Evolutionary conservation across 1,284 basidiomycete genomes (phyloP).

Genomic region (Sanguinoderma infundibulare): DNA sequence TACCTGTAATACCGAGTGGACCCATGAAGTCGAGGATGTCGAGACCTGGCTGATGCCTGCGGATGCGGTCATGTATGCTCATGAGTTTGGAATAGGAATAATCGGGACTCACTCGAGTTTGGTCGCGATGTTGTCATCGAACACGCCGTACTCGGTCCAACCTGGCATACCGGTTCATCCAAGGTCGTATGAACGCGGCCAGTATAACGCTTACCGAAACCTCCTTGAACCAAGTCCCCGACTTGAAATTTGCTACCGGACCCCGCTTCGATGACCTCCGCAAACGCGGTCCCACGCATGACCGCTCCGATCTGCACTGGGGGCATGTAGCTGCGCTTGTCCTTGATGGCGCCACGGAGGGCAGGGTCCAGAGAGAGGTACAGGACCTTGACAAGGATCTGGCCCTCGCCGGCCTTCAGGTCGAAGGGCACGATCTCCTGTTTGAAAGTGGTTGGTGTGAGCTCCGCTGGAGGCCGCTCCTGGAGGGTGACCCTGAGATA

Average conservation of each 20-base stretch:
- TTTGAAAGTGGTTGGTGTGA: conserved; percentile 76
- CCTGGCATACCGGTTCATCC: conserved; percentile 42
- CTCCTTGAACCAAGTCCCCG: conserved; percentile 72
- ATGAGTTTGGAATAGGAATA: conserved; percentile 26
- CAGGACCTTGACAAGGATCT: conserved; percentile 75
- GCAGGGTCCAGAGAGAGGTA: conserved; percentile 85
- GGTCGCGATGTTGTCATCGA: conserved; percentile 56
- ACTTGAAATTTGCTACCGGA: conserved; percentile 53
- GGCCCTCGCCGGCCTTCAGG: conserved; percentile 57
- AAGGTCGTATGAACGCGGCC: background rate
- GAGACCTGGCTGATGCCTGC: conserved; percentile 44
- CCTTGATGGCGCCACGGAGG: conserved; percentile 84
- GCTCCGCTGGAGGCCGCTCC: conserved; percentile 68
- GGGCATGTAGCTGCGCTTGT: conserved; percentile 67
- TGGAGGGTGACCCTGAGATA: conserved; percentile 78
- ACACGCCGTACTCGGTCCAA: conserved; percentile 79
- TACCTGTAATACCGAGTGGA: conserved; percentile 73
- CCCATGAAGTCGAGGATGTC: conserved; percentile 78
- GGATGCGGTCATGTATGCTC: conserved; percentile 46
- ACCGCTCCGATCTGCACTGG: conserved; percentile 84
- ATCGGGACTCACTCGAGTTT: conserved; percentile 51
- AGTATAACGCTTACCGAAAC: conserved; percentile 50
- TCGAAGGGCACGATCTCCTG: conserved; percentile 56
- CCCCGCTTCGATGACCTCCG: conserved; percentile 67
- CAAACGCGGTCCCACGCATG: conserved; percentile 79